Evolutionary conservation across 192 early-diverging fungal species (phyloP), one percentile per base, ranked within the genome.

Genomic region (Linnemannia schmuckeri): DNA sequence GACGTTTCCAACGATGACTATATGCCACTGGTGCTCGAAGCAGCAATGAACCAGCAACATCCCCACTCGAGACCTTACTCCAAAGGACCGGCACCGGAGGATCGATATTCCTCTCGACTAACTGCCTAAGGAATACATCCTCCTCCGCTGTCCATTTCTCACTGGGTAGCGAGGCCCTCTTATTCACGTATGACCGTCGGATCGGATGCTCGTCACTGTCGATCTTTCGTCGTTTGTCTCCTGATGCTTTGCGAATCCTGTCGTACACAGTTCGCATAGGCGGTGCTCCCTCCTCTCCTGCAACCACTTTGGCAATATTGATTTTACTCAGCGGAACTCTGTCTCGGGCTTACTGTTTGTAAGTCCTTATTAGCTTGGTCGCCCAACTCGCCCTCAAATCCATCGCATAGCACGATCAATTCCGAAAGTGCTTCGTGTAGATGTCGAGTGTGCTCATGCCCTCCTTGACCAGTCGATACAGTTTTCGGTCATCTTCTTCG

Each of bases 121-220:
- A 30, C 9, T 66, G 30, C 37, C 3, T 8, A 2, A 80, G 20
- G 7, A 74, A 6, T 7, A 15, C 38, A 17, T 68, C 70, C 5
- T 80, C 79, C 54, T 80, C 72, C 15, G 18, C 12, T 7, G 78
- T 63, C 52, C 70, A 74, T 30, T 2, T 15, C 27, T 33, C 10
- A 9, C 13, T 15, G 3, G 3, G 61, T 10, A 12, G 33, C 30
- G 3, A 15, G 30, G 5, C 49, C 18, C 22, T n/a, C 55, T 35
- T 66, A 30, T 0, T 66, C 7, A 10, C 6, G 6, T 41, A 10
- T 13, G 70, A 9, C 38, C 38, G 1, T 8, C 12, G 40, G 2
- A 41, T 8, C 18, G 38, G 3, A n/a, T 24, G 2, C 18, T 71
- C 70, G 70, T n/a, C 33, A 3, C 35, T 22, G 18, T 42, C 6